phyloP scores from a whole-genome alignment of 163 green algal genomes.

The Coccomyxa subellipsoidea region DNA sequence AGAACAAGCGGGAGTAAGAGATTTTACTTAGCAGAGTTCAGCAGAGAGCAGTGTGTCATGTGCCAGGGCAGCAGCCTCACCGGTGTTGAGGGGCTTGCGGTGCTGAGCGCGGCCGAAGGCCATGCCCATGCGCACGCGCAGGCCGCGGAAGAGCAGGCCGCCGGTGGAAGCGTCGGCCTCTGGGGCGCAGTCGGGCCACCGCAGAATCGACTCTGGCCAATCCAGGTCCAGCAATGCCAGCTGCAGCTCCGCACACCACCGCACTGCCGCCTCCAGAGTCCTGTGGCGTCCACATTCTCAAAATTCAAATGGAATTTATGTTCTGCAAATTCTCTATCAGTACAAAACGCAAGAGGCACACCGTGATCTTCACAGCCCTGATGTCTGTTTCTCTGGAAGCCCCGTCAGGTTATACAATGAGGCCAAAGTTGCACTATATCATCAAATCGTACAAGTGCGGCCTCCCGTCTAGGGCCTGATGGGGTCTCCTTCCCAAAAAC shows the following conservation, averaged over 20 bases:
- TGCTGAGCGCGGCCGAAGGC: conserved; percentile 56
- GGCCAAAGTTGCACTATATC: too few species aligned
- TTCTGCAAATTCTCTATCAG: too few species aligned
- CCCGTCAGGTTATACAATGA: too few species aligned
- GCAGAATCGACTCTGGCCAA: conserved; percentile 62
- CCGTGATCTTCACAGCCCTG: too few species aligned
- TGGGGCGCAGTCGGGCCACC: conserved; percentile 44
- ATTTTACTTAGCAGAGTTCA: too few species aligned
- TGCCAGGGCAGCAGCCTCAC: conserved; percentile 13
- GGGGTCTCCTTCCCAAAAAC: too few species aligned
- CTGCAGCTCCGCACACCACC: conserved; percentile 63
- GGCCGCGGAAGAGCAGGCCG: conserved; percentile 57
- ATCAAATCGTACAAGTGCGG: too few species aligned
- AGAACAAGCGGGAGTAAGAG: too few species aligned
- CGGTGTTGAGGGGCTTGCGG: conserved; percentile 79
- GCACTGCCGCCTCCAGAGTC: conserved; percentile 60
- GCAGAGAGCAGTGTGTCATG: not conserved
- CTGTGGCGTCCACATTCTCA: conserved; percentile 23
- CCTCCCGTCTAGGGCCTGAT: too few species aligned
- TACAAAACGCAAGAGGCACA: too few species aligned
- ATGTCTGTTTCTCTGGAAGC: too few species aligned
- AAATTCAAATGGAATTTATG: too few species aligned
- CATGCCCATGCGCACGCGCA: conserved; percentile 76
- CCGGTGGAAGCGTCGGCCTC: conserved; percentile 11
- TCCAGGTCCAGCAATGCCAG: conserved; percentile 57